A percentile compares a stretch with the other conserved stretches of the same genome.
phyloP scores from a whole-genome alignment of 352 stramenopile species.

The Halophytophthora polymorphica region DNA sequence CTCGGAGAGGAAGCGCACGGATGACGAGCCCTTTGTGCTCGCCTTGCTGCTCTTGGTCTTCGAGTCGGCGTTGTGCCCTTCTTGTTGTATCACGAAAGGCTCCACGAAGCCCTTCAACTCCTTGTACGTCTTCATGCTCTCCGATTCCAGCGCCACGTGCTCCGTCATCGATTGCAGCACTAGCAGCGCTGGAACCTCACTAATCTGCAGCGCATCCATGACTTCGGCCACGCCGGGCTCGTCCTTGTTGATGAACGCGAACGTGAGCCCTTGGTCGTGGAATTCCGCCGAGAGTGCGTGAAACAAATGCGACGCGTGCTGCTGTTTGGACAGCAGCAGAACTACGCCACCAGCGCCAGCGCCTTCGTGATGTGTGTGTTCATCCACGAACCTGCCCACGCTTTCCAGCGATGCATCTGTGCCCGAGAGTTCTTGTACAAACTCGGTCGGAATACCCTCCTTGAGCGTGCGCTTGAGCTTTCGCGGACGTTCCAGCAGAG shows the following conservation, averaged over 20 bases:
- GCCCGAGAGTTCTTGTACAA: constrained; percentile 35
- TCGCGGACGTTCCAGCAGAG: constrained; percentile 37
- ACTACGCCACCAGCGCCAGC: constrained; percentile 23
- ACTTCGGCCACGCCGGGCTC: constrained; percentile 29
- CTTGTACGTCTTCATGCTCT: constrained; percentile 53
- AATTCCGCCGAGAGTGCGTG: constrained; percentile 62
- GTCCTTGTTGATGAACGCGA: constrained; percentile 50
- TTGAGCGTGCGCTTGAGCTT: constrained; percentile 66
- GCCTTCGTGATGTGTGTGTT: constrained; percentile 5
- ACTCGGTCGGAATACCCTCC: constrained; percentile 50
- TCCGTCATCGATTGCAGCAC: constrained; percentile 39
- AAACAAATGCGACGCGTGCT: constrained; percentile 54
- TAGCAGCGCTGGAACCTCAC: constrained; percentile 44
- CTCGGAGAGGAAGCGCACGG: constrained; percentile 38
- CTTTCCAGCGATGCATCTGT: constrained; percentile 12
- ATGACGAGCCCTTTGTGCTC: constrained; percentile 12
- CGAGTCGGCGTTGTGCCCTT: background rate
- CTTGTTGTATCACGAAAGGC: constrained; percentile 31
- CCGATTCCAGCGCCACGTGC: constrained; percentile 21
- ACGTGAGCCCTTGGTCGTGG: constrained; percentile 35
- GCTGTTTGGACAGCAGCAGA: constrained; percentile 66
- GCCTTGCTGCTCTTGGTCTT: constrained; percentile 12
- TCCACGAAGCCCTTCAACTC: constrained; percentile 57
- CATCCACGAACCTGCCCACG: constrained; percentile 23
- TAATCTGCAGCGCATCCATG: constrained; percentile 26